These are phyloP conservation scores for Bruguiera parviflora DNA, from an alignment of 345 rosid species.

Conservation along the genomic window DNA sequence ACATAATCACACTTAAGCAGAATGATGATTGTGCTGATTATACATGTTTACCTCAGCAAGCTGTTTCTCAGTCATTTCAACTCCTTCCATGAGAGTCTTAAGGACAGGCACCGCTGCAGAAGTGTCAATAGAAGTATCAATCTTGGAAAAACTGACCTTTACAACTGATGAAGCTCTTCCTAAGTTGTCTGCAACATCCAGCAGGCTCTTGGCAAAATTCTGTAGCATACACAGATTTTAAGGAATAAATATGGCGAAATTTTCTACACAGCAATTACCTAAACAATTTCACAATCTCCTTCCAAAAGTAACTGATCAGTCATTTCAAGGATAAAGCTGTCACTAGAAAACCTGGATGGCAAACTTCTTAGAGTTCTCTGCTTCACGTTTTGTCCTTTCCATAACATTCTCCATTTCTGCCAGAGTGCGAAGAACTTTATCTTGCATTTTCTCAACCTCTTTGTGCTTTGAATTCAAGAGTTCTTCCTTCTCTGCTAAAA, in stretches of 20 bases:
- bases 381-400: conserved; percentile 82
- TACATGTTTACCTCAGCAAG: conserved; percentile 54
- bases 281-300: background rate
- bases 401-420: conserved; percentile 91
- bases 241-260: background rate
- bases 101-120: conserved; percentile 62
- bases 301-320: conserved; percentile 2
- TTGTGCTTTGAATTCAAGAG: conserved; percentile 60
- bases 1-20: background rate
- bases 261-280: conserved; percentile 5
- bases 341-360: conserved; percentile 65
- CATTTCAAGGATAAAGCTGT: background rate
- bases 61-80: conserved; percentile 98
- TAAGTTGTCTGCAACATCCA: conserved; percentile 91
- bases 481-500: conserved; percentile 70
- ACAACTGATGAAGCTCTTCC: conserved; percentile 88
- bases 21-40: background rate
- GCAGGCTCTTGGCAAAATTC: conserved; percentile 77
- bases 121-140: conserved; percentile 57
- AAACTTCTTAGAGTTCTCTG: conserved; percentile 82
- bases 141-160: conserved; percentile 65
- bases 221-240: conserved; percentile 25
- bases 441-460: conserved; percentile 65
- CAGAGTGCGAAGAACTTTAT: conserved; percentile 62
- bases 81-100: conserved; percentile 82